Percentiles rank a stretch among this genome's conserved stretches.
phyloP scores from a whole-genome alignment of 2,329 filamentous ascomycete species.

The Curvularia verruculosa region DNA sequence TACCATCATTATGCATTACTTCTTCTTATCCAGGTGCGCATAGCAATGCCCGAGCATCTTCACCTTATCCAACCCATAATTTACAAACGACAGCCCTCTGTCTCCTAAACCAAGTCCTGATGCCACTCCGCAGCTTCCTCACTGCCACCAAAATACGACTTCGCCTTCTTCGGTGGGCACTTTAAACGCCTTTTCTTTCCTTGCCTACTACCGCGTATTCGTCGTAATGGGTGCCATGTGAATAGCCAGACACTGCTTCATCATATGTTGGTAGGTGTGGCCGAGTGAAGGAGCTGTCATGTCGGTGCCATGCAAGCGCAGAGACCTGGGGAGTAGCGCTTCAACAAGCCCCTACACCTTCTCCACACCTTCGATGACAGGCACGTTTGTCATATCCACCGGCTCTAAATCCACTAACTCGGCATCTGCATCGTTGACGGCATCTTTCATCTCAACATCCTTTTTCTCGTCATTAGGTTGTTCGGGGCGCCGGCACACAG shows the following conservation, averaged over 20 bases:
- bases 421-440: constrained; percentile 21
- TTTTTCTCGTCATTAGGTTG: constrained; percentile 5
- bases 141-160: not conserved
- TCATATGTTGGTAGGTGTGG: not conserved
- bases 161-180: constrained; percentile 4
- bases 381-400: constrained; percentile 15
- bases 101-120: not conserved
- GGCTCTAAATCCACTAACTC: constrained; percentile 14
- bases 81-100: not conserved
- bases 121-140: not conserved
- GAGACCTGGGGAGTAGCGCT: not conserved
- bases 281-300: not conserved
- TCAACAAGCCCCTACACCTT: constrained; percentile 29
- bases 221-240: not conserved
- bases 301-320: constrained; percentile 2
- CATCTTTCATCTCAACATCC: constrained; percentile 26
- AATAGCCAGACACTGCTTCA: not conserved
- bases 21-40: not conserved
- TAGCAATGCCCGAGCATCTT: not conserved
- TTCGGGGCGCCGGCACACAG: constrained; percentile 49
- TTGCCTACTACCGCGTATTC: not conserved
- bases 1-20: not conserved
- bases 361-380: constrained; percentile 38
- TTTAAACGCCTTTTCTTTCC: not conserved
- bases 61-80: not conserved